A percentile compares a stretch with the other conserved stretches of the same genome.
Conservation (phyloP, 768 basidiomycete species). For the Heimioporus sp. region DNA sequence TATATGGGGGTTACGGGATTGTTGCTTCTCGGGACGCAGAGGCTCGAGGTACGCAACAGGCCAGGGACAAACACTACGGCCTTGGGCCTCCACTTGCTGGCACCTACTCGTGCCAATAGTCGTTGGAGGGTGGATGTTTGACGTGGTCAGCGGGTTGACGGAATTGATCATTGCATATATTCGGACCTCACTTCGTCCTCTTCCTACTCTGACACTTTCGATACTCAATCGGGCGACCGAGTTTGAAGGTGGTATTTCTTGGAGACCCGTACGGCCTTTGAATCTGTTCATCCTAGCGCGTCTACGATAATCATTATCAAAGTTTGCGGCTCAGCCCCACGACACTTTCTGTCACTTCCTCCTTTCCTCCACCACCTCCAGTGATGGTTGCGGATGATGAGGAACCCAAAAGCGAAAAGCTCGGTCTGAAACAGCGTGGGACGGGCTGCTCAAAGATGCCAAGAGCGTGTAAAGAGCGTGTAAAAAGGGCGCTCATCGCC, state of each 20-base stretch:
- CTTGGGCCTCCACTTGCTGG: slow-evolving; percentile 32
- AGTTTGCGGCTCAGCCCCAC: slow-evolving; percentile 70
- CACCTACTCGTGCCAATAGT: slow-evolving; percentile 50
- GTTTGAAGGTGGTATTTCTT: slow-evolving; percentile 20
- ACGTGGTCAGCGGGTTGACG: too few relatives aligned
- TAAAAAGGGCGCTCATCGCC: slow-evolving; percentile 7
- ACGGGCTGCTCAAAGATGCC: slow-evolving; percentile 37
- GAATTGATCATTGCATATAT: slow-evolving; percentile 15
- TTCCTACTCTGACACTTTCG: slow-evolving; percentile 15
- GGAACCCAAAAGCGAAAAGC: slow-evolving; percentile 46
- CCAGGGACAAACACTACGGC: slow-evolving; percentile 41
- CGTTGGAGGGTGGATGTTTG: slow-evolving; percentile 83
- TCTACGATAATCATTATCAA: slow-evolving; percentile 26
- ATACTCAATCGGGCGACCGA: slow-evolving; percentile 21
- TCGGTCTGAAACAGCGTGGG: slow-evolving; percentile 39
- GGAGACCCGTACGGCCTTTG: slow-evolving; percentile 21
- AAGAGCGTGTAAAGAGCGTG: too few relatives aligned
- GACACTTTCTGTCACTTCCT: slow-evolving; percentile 39
- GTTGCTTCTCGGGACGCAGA: slow-evolving; percentile 46
- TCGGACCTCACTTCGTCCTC: slow-evolving; percentile 9
- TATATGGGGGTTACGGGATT: slow-evolving; percentile 41
- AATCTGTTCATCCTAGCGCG: slow-evolving; percentile 40
- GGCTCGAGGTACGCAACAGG: slow-evolving; percentile 21
- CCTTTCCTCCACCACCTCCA: slow-evolving; percentile 11
- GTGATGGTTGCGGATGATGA: slow-evolving; percentile 34